Evolutionary conservation across 345 rosid genomes (phyloP), one percentile per base, ranked within the genome.

Genomic region (sweet orange (Citrus sinensis)): DNA sequence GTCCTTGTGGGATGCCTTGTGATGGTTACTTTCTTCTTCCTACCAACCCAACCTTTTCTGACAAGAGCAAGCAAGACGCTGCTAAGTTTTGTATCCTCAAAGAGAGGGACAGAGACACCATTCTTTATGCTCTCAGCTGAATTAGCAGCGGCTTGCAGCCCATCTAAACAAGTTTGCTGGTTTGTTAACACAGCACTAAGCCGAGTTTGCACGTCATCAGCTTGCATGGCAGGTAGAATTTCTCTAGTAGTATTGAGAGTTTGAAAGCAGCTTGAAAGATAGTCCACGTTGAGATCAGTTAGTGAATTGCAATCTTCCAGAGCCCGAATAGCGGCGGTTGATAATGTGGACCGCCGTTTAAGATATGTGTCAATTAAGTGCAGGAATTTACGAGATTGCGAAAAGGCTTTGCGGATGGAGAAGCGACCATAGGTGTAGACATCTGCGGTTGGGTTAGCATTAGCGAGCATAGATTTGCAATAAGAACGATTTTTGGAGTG

Each of bases 131-230:
- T 85, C 94, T 88, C 85, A 2, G 91, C 83, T 0, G 93, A 86
- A n/a, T 42, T 42, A 42, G 92, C 83, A 0, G 90, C 79, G 4
- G 82, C 73, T 75, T 83, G 84, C 5, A 93, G 27, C 3, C 99
- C 92, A 7, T 91, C 99, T 5, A 87, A 70, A 74, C 98, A 95
- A 0, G 99, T 92, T 72, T 92, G 91, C 37, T 84, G 90, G 81
- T 93, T 93, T 1, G 99, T 95, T 69, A 95, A 74, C 58, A 89
- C 82, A 20, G 99, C 97, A 17, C 96, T 91, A 0, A 95, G 87
- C 24, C 87, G 76, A 16, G 95, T 91, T 61, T 92, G 92, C 4
- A 92, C 76, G 9, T 92, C 93, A 1, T 95, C 98, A 7, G 96
- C 93, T 81, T 83, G 76, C 6, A 46, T 20, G 13, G 42, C 25